Evolutionary conservation across 495 filamentous ascomycete genomes (phyloP).

Genomic region (Annulohypoxylon stygium): DNA sequence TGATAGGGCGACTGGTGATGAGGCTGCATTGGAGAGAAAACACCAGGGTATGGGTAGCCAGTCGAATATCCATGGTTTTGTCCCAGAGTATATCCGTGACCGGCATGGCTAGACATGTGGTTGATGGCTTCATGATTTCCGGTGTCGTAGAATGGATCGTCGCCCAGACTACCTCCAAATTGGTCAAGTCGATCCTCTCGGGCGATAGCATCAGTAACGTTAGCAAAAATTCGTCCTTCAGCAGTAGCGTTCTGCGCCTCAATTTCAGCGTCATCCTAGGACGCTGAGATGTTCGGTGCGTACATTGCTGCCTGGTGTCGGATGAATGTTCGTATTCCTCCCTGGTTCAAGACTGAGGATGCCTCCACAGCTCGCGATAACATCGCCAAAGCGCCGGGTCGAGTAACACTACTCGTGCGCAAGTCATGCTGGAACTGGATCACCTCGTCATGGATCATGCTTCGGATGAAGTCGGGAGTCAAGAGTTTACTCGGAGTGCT

Average conservation of each 20-base stretch:
- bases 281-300: constrained; percentile 34
- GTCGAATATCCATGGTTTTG: neutral
- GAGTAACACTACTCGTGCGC: neutral
- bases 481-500: constrained; percentile 29
- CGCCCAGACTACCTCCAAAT: neutral
- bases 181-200: constrained; percentile 10
- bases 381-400: neutral
- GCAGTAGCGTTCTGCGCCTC: constrained; percentile 25
- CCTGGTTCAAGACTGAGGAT: constrained; percentile 19
- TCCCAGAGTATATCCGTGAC: neutral
- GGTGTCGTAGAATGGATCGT: constrained; percentile 38
- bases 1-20: neutral
- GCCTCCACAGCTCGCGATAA: neutral
- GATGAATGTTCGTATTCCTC: constrained; percentile 13
- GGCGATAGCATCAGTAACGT: constrained; percentile 9
- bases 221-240: constrained; percentile 12
- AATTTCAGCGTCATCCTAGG: constrained; percentile 35
- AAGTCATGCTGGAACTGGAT: constrained; percentile 14
- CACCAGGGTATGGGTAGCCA: neutral
- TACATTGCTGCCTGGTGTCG: constrained; percentile 28
- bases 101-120: neutral
- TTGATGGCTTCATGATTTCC: neutral
- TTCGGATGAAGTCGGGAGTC: constrained; percentile 22
- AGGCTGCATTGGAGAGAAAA: neutral
- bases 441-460: constrained; percentile 30